These are phyloP conservation scores for Onygena corvina DNA, from an alignment of 2,329 filamentous ascomycete genomes.

Conservation along the genomic window DNA sequence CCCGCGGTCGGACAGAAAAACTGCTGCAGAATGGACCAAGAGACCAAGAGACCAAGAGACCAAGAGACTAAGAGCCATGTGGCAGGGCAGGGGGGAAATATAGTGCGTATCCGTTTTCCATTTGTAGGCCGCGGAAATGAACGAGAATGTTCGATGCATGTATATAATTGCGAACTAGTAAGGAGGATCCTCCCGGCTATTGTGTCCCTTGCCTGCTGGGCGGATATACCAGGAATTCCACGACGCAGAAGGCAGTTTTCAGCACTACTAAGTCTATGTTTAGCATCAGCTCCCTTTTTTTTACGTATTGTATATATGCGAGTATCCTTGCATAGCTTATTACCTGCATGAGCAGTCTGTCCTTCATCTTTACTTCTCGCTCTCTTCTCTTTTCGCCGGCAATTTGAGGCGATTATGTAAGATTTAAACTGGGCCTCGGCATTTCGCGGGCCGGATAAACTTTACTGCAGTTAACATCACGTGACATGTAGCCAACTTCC, in stretches of 20 bases:
- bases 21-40: background rate
- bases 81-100: background rate
- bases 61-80: background rate
- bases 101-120: background rate
- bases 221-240: constrained; percentile 7
- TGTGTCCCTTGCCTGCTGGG: background rate
- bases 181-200: background rate
- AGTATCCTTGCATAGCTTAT: background rate
- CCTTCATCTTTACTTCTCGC: background rate
- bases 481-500: background rate
- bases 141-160: background rate
- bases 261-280: background rate
- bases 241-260: too few species aligned
- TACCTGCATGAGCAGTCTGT: background rate
- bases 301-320: background rate
- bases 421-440: background rate
- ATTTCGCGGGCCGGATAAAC: background rate
- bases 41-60: background rate
- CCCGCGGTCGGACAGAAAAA: background rate
- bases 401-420: background rate
- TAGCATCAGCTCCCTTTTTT: too few species aligned
- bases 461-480: background rate
- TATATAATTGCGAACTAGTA: background rate
- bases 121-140: background rate
- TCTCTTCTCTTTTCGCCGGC: background rate